Percentiles rank a stretch among this genome's conserved stretches.
Evolutionary conservation across 208 protist genomes (phyloP).

Genomic region (Leishmania braziliensis): DNA sequence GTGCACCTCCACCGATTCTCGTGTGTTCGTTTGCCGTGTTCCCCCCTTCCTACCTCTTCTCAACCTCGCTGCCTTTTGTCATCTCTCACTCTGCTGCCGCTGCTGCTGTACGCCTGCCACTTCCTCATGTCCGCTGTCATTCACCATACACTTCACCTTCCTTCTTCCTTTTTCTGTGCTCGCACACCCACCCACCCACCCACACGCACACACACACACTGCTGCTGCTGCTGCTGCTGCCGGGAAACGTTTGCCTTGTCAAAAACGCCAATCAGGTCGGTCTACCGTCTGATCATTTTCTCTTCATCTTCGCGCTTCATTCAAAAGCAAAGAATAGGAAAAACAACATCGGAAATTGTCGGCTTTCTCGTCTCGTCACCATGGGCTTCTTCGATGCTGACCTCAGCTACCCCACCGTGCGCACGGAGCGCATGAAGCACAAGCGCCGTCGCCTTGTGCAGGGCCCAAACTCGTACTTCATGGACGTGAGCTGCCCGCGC

Average conservation of each 20-base stretch:
- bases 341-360: not conserved
- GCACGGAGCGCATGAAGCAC: conserved; percentile 96
- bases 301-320: not conserved
- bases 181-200: not conserved
- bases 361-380: conserved; percentile 12
- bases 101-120: not conserved
- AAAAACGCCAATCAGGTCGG: not conserved
- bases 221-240: not conserved
- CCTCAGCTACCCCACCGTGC: conserved; percentile 96
- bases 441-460: conserved; percentile 99
- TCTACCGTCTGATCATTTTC: not conserved
- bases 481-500: conserved; percentile 99
- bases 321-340: not conserved
- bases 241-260: not conserved
- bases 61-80: not conserved
- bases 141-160: not conserved
- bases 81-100: not conserved
- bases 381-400: conserved; percentile 96
- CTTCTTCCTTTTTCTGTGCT: not conserved
- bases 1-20: not conserved
- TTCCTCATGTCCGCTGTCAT: not conserved
- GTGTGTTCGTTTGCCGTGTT: not conserved
- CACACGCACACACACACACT: not conserved
- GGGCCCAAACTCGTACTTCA: conserved; percentile 99
- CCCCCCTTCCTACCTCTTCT: not conserved